These are phyloP conservation scores for Antarctomyces pellizariae DNA, from an alignment of 495 filamentous ascomycete species.

Conservation along the genomic window DNA sequence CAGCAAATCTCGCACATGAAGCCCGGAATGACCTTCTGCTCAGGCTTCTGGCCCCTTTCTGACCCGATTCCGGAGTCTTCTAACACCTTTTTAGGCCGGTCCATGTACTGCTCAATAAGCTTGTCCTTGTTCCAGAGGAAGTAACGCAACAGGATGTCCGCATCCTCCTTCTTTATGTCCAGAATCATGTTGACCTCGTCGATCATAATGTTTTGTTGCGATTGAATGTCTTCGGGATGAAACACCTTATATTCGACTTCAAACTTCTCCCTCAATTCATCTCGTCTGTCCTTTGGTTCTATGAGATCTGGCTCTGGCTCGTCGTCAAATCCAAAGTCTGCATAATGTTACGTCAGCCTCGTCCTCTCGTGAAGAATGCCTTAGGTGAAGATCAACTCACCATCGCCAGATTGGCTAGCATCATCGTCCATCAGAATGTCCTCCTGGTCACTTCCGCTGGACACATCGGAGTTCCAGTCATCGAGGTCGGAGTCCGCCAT, in stretches of 20 bases:
- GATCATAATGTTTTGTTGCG: constrained; percentile 61
- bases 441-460: too few relatives aligned
- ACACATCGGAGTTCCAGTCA: too few relatives aligned
- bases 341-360: constrained; percentile 1
- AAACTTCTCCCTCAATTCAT: constrained; percentile 47
- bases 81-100: constrained; percentile 47
- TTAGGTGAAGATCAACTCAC: too few relatives aligned
- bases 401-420: too few relatives aligned
- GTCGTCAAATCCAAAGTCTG: constrained; percentile 26
- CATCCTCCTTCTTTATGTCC: constrained; percentile 63
- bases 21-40: constrained; percentile 40
- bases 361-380: too few relatives aligned
- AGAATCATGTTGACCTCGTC: constrained; percentile 76
- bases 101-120: constrained; percentile 88
- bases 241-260: constrained; percentile 71
- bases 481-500: too few relatives aligned
- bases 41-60: constrained; percentile 33
- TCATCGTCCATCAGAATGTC: too few relatives aligned
- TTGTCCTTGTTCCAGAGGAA: constrained; percentile 90
- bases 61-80: constrained; percentile 67
- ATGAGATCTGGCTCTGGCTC: constrained; percentile 55
- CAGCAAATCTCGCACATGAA: constrained; percentile 94
- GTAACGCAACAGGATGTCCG: constrained; percentile 69
- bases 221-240: constrained; percentile 54
- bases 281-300: constrained; percentile 48